A percentile compares a stretch with the other conserved stretches of the same genome.
Evolutionary conservation across 2,329 filamentous ascomycete species (phyloP).

Genomic region (Aureobasidium musti): DNA sequence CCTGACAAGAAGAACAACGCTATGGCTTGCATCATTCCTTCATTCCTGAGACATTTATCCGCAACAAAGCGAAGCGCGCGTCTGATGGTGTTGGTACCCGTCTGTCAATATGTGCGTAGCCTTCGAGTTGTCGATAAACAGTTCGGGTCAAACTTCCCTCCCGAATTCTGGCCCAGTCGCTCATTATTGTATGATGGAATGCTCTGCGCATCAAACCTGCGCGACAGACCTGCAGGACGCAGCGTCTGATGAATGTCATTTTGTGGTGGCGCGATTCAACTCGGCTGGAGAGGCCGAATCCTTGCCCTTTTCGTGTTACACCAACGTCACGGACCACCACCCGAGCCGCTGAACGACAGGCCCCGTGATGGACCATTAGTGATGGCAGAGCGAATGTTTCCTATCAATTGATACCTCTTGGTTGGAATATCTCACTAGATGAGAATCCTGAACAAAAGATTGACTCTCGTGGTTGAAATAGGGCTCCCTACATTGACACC

Average conservation of each 20-base stretch:
- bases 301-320: constrained; percentile 3
- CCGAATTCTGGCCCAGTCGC: not conserved
- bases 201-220: constrained; percentile 25
- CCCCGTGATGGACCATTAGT: constrained; percentile 7
- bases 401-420: not conserved
- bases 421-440: not conserved
- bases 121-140: constrained; percentile 1
- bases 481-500: constrained; percentile 21
- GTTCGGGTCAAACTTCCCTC: constrained; percentile 6
- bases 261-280: constrained; percentile 18
- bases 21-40: constrained; percentile 13
- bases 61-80: constrained; percentile 22
- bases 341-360: not conserved
- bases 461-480: not conserved
- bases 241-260: constrained; percentile 17
- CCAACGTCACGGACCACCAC: constrained; percentile 21
- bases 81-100: constrained; percentile 5
- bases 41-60: constrained; percentile 4
- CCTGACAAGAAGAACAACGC: constrained; percentile 1
- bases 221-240: constrained; percentile 24
- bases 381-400: not conserved
- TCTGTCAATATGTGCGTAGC: constrained; percentile 14
- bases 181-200: constrained; percentile 25
- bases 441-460: not conserved
- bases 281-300: constrained; percentile 15